Base-by-base conservation (phyloP, 2,329 filamentous ascomycete species). In the Alternaria ethzedia region DNA sequence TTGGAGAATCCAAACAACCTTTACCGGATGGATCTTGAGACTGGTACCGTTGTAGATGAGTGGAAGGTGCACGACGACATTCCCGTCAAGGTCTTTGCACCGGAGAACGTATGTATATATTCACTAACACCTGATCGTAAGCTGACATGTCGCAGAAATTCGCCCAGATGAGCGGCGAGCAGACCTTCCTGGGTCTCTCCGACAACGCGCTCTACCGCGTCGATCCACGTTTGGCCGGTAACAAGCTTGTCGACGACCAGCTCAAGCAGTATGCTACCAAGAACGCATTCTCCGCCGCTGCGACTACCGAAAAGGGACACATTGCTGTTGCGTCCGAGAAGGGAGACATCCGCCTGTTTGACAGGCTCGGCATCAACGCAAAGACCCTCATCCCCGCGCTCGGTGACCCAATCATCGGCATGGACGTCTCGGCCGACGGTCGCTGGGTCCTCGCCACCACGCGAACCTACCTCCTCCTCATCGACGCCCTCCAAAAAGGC, bases 1-100 rank as follows among this genome's bases (percentile, higher is more conserved):
- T 85, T 80, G 25, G 82, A 90, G 55, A 91, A 98, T 69, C 93
- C 95, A 2, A 95, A 97, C 83, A 94, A 93, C 55, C 86, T 99
- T 2, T 99, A 94, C 79, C 92, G 93, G 49, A 98, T 99, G 96
- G 96, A 99, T 82, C 86, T 99, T 47, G 95, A 99, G 80, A 96
- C 96, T 72, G 96, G 96, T 70, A 98, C 97, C 83, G 92, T 99
- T 36, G 94, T 98, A 2, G 96, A 99, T 75, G 96, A 99, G 81
- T 99, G 96, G 96, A 97, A 97, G 73, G 88, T 99, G 13, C 95
- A 99, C 76, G 95, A 99, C 66, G 93, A 98, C 77, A 97, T 99
- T 59, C 91, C 93, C 0, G 92, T 98, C 65, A 89, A 92, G 58
- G 96, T 90, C 10, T 98, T 98, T 80, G 93, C 93, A 0, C 96